These are phyloP conservation scores for Centaurea solstitialis DNA, from an alignment of 129 eudicot genomes.

Conservation along the genomic window DNA sequence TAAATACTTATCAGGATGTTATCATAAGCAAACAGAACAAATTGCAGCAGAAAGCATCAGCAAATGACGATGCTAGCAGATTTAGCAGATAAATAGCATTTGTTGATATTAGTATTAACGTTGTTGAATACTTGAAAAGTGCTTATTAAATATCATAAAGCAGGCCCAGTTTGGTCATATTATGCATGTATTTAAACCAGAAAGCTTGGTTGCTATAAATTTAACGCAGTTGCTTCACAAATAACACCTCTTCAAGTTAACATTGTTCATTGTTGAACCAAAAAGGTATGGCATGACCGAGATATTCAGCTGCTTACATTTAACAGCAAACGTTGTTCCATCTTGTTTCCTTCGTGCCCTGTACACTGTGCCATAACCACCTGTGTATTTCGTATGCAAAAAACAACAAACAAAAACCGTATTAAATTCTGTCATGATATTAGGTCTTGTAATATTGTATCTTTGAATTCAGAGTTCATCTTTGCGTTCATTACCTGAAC, in stretches of 20 bases:
- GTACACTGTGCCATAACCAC: constrained; percentile 99
- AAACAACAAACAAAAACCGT: not conserved
- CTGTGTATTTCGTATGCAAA: constrained; percentile 38
- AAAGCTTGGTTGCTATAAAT: not conserved
- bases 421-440: not conserved
- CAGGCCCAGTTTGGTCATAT: constrained; percentile 12
- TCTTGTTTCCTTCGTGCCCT: constrained; percentile 81
- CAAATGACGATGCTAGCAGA: constrained; percentile 9
- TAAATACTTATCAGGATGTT: not conserved
- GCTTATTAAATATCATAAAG: not conserved
- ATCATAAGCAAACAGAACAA: constrained; percentile 2
- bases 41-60: constrained; percentile 1
- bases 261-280: constrained; percentile 6
- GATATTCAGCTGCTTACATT: constrained; percentile 58
- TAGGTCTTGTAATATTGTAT: not conserved
- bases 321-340: constrained; percentile 85
- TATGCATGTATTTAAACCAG: constrained; percentile 3
- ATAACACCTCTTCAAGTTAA: not conserved
- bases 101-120: not conserved
- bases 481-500: constrained; percentile 66
- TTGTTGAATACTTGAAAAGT: not conserved
- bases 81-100: constrained; percentile 6
- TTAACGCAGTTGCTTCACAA: constrained; percentile 1
- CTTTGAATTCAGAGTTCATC: not conserved
- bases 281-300: not conserved